Evolutionary conservation across 345 rosid species (phyloP), one percentile per base, ranked within the genome.

Genomic region (Populus deltoides): DNA sequence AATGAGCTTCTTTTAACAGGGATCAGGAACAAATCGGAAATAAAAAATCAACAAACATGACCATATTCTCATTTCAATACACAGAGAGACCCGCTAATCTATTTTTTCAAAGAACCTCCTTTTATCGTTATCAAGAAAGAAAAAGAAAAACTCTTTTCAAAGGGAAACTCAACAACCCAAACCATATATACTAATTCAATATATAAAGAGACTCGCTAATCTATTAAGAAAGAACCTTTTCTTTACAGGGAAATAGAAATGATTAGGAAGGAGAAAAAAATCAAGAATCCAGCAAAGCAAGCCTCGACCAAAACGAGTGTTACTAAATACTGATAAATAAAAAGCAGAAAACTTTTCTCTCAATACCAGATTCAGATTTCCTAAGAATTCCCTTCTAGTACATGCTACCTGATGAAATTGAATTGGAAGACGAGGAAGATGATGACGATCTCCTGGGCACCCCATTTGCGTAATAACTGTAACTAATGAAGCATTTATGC

Each of bases 401-500:
- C 9, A 31, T 35, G 65, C 57, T 82, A 89, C 88, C 89, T 78
- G 89, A 88, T 7, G 90, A 87, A 75, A 85, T 82, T 69, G 89
- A 86, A 72, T 86, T 79, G 24, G 82, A 75, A 2, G 90, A 86
- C 16, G 89, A 73, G 4, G 81, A 77, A 3, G 92, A 83, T 1
- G 92, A 83, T 12, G 92, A 80, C 1, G 88, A 80, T 74, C 91
- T 83, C 77, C 81, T 85, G 13, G 95, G 97, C 38, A 89, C 89
- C 66, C 99, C 99, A 86, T 91, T 92, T 20, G 99, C 94, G 73
- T 87, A 92, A 82, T 91, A 93, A 49, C 71, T 86, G 74, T 89
- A 96, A 81, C 92, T 91, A n/a, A 94, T 73, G 47, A 93, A 93
- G 87, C 99, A 96, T 72, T 97, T 96, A 41, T 93, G 92, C 2